Evolutionary conservation across 768 basidiomycete genomes (phyloP), one percentile per base, ranked within the genome.

Genomic region (Piloderma croceum): DNA sequence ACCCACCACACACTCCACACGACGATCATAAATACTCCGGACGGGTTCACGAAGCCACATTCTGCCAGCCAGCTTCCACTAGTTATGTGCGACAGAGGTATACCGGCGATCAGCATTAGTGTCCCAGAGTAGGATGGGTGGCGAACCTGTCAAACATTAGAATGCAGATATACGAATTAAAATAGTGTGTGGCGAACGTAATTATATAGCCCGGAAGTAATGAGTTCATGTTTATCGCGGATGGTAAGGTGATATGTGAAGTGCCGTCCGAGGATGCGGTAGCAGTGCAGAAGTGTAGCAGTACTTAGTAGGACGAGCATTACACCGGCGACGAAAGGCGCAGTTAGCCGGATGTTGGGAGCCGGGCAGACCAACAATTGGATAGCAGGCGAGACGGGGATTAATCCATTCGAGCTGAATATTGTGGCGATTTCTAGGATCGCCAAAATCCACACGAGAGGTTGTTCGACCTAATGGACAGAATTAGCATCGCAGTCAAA

Each of bases 171-270:
- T 60, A 60, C 2, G 59, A 48, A n/a, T 62, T 62, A n/a, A n/a
- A n/a, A n/a, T n/a, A n/a, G n/a, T n/a, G n/a, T n/a, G 55, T 78
- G 76, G 5, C 76, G 71, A 38, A 77, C 76, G 42, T 69, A 68
- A 5, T 56, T 42, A 51, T 78, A 78, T 43, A 65, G 70, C 15
- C 74, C 68, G n/a, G 56, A 52, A 3, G 74, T 76, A 46, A 78
- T 59, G 33, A 78, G 64, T 35, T 56, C 64, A 58, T 79, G 77
- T 23, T 61, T 54, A 2, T 74, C 73, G 40, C 70, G 73, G 31
- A 79, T 54, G 34, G 75, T 75, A 35, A 79, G 65, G 49, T 77
- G 76, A 52, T 77, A 79, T 0, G 77, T 78, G 61, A 79, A 79
- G 41, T 77, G 57, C 2, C 63, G 52, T 2, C 76, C 77, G 17